phyloP scores from a whole-genome alignment of 495 filamentous ascomycete genomes.

The Trichocladium uniseriatum region DNA sequence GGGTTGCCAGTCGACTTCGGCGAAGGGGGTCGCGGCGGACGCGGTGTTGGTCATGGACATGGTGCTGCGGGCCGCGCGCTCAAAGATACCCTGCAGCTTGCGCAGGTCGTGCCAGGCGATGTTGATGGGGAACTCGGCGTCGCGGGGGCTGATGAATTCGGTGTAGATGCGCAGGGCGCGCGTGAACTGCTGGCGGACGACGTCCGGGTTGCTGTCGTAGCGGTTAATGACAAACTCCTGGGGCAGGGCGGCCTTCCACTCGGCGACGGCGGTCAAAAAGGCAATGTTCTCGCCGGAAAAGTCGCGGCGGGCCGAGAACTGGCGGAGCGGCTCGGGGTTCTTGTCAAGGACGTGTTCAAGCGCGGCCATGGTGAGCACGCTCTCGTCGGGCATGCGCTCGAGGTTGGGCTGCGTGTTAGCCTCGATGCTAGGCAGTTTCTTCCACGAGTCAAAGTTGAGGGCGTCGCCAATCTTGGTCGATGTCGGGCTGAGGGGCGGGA shows the following conservation, averaged over 20 bases:
- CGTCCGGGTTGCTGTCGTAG: slow-evolving; percentile 13
- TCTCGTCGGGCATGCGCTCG: slow-evolving; percentile 25
- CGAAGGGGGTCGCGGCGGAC: slow-evolving; percentile 16
- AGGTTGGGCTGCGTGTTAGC: slow-evolving; percentile 23
- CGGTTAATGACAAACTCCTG: slow-evolving; percentile 14
- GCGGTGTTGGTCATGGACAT: background rate
- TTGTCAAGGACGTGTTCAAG: slow-evolving; percentile 49
- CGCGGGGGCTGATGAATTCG: slow-evolving; percentile 44
- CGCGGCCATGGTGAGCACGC: slow-evolving; percentile 48
- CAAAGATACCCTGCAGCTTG: slow-evolving; percentile 25
- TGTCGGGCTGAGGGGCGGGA: slow-evolving; percentile 13
- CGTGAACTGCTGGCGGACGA: slow-evolving; percentile 37
- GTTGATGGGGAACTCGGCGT: slow-evolving; percentile 56
- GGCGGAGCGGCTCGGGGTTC: slow-evolving; percentile 46
- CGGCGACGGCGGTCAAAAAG: slow-evolving; percentile 49
- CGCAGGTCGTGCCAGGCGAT: slow-evolving; percentile 34
- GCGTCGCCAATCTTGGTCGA: slow-evolving; percentile 19
- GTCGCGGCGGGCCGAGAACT: slow-evolving; percentile 52
- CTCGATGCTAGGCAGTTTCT: slow-evolving; percentile 16
- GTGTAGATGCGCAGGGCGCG: slow-evolving; percentile 49
- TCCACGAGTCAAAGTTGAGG: slow-evolving; percentile 19
- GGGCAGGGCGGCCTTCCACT: slow-evolving; percentile 40
- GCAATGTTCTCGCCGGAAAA: slow-evolving; percentile 62
- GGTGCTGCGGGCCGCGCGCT: slow-evolving; percentile 21
- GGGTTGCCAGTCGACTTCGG: slow-evolving; percentile 8